A percentile compares a stretch with the other conserved stretches of the same genome.
These are phyloP conservation scores for Coix lacrymajobi DNA, from an alignment of 176 grass and related monocot genomes.

Conservation along the genomic window DNA sequence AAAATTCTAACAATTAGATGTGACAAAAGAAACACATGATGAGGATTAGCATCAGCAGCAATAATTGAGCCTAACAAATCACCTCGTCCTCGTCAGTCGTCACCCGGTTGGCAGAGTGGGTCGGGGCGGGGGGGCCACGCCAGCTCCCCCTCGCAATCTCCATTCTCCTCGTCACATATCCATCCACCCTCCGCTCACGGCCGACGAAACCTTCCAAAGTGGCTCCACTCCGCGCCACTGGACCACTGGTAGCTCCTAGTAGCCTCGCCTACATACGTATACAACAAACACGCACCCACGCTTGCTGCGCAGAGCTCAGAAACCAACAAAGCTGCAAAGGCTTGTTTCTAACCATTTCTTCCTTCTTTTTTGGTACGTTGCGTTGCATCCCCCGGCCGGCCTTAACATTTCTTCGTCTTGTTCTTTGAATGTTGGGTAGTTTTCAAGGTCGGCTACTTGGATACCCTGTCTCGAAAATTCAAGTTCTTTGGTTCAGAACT, in stretches of 20 bases:
- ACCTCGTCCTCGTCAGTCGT: neutral
- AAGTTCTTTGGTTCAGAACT: neutral
- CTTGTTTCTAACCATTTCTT: neutral
- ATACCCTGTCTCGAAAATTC: neutral
- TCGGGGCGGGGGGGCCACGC: neutral
- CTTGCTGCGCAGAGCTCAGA: neutral
- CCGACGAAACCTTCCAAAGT: neutral
- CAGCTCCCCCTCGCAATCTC: conserved; percentile 10
- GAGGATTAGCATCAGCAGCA: too few relatives aligned
- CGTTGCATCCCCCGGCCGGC: too few relatives aligned
- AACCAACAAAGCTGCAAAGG: neutral
- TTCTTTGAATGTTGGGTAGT: neutral
- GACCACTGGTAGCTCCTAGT: neutral
- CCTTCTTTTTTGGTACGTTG: neutral
- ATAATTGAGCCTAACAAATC: neutral
- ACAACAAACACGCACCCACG: neutral
- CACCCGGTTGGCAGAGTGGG: neutral
- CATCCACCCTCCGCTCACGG: neutral
- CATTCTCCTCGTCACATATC: conserved; percentile 46
- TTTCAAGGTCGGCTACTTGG: neutral
- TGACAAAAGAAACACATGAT: too few relatives aligned
- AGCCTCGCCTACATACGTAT: neutral
- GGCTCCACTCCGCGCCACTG: too few relatives aligned
- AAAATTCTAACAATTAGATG: too few relatives aligned
- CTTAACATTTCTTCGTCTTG: neutral